These are phyloP conservation scores for Dioscorea cayenensis DNA, from an alignment of 116 monocot species.

Conservation along the genomic window DNA sequence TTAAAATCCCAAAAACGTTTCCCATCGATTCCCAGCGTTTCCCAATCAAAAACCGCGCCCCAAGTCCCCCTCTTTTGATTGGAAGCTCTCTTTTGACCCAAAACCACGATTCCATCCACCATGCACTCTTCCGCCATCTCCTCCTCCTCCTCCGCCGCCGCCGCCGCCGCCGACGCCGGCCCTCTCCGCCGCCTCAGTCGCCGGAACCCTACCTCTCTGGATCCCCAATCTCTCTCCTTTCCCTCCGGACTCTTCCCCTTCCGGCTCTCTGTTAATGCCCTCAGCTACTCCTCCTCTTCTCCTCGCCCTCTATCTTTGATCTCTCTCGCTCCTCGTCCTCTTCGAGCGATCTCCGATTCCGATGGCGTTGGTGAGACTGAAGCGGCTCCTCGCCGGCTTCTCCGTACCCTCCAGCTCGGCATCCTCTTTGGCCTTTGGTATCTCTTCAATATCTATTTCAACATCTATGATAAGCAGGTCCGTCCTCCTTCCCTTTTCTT, in stretches of 20 bases:
- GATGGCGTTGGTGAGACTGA: constrained; percentile 15
- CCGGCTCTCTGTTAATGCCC: background rate
- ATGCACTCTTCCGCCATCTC: constrained; percentile 36
- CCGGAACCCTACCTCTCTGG: background rate
- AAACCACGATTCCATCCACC: constrained; percentile 6
- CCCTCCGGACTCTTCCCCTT: constrained; percentile 1
- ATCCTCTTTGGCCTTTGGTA: constrained; percentile 85
- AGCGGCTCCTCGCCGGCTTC: constrained; percentile 8
- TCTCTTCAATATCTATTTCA: constrained; percentile 97
- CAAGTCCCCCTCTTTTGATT: no score
- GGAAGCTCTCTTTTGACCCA: no score
- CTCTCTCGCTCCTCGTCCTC: background rate
- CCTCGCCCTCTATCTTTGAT: background rate
- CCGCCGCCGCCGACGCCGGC: constrained; percentile 5
- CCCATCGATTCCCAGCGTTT: no score
- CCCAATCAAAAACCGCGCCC: no score
- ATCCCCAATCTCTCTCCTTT: background rate
- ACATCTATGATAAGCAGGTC: constrained; percentile 96
- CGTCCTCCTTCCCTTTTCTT: background rate
- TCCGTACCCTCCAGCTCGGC: constrained; percentile 72
- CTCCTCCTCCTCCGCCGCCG: constrained; percentile 21
- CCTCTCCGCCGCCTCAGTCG: constrained; percentile 7
- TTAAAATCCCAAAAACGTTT: no score
- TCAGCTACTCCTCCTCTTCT: background rate
- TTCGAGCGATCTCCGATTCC: constrained; percentile 9